Conservation (phyloP, 768 basidiomycete genomes). For the Chiua virens region DNA sequence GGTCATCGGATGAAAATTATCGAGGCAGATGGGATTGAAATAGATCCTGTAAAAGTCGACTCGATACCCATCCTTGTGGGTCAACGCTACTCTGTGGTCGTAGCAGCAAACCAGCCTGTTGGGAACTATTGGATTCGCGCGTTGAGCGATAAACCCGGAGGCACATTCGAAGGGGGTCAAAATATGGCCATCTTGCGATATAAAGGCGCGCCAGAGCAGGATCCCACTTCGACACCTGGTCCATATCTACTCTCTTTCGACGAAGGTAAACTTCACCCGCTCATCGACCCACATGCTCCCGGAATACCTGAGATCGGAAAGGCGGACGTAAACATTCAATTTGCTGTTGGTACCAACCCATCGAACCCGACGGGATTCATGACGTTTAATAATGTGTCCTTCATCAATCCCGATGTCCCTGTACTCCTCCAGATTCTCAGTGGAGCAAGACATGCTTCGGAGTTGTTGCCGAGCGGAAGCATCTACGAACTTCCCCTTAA, state of each 20-base stretch:
- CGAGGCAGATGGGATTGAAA: constrained; percentile 46
- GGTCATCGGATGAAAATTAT: constrained; percentile 46
- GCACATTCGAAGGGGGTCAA: constrained; percentile 33
- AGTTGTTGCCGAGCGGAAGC: constrained; percentile 48
- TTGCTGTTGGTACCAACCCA: constrained; percentile 1
- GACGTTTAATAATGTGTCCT: constrained; percentile 30
- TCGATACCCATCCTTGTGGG: constrained; percentile 28
- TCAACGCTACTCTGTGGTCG: constrained; percentile 42
- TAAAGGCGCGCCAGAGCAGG: constrained; percentile 31
- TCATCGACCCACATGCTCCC: constrained; percentile 31
- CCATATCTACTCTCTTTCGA: constrained; percentile 26
- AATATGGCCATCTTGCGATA: constrained; percentile 53
- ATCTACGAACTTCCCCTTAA: constrained; percentile 44
- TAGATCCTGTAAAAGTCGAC: constrained; percentile 39
- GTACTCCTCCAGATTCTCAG: constrained; percentile 56
- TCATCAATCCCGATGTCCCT: constrained; percentile 41
- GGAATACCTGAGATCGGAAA: constrained; percentile 34
- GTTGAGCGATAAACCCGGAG: constrained; percentile 29
- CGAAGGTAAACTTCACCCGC: constrained; percentile 39
- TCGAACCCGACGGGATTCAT: neutral
- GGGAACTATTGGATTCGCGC: constrained; percentile 56
- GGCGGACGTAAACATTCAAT: constrained; percentile 38
- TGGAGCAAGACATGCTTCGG: constrained; percentile 42
- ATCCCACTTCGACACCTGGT: constrained; percentile 26
- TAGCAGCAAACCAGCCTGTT: constrained; percentile 42